Percentiles rank a stretch among this genome's conserved stretches.
phyloP scores from a whole-genome alignment of 805 yeast genomes.

The Yarrowia sp. region DNA sequence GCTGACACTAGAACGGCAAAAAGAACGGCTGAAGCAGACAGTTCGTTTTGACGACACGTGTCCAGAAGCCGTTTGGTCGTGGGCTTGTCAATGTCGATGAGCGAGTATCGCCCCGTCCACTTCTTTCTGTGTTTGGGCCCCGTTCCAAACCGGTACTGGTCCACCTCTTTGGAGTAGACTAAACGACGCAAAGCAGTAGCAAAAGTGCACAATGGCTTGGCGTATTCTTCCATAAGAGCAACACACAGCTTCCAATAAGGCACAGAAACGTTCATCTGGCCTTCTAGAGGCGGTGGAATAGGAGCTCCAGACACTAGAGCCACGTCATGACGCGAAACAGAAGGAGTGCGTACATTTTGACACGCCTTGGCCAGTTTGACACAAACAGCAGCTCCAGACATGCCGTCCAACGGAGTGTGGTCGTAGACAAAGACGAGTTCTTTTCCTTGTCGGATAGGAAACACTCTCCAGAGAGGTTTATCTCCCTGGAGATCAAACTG shows the following conservation, averaged over 20 bases:
- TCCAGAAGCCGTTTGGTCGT: neutral
- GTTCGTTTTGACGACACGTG: neutral
- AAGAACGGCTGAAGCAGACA: conserved; percentile 4
- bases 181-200: conserved; percentile 7
- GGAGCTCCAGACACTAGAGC: conserved; percentile 12
- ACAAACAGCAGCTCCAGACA: conserved; percentile 28
- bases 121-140: neutral
- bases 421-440: conserved; percentile 31
- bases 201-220: conserved; percentile 13
- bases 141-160: conserved; percentile 4
- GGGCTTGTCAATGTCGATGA: conserved; percentile 5
- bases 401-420: conserved; percentile 32
- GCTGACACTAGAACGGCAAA: conserved; percentile 11
- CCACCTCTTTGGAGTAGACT: neutral
- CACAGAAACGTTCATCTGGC: conserved; percentile 20
- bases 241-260: conserved; percentile 21
- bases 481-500: conserved; percentile 13
- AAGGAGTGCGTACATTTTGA: neutral
- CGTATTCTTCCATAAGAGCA: conserved; percentile 15
- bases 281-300: conserved; percentile 9
- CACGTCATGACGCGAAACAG: conserved; percentile 4
- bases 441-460: conserved; percentile 23
- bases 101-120: conserved; percentile 14
- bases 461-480: conserved; percentile 31
- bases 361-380: conserved; percentile 14